Evolutionary conservation across 2,329 filamentous ascomycete species (phyloP).

Genomic region (Ophiostoma angusticollis): DNA sequence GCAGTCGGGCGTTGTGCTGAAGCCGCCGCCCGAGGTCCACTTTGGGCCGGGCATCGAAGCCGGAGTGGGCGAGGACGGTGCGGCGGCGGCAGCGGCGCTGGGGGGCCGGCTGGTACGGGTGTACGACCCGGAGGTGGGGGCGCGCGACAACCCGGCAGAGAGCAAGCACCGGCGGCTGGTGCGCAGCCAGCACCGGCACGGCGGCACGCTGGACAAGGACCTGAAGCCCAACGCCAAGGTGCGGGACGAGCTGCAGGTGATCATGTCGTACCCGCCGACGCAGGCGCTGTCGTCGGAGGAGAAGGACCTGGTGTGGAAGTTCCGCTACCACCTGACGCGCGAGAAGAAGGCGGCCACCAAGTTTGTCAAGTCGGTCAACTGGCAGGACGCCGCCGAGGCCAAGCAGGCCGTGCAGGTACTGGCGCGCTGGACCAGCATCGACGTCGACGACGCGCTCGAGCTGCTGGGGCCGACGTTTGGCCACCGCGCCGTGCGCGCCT

Average conservation of each 20-base stretch:
- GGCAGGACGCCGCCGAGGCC: conserved; percentile 14
- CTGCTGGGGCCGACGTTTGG: conserved; percentile 86
- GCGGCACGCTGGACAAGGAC: conserved; percentile 89
- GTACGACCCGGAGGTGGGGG: conserved; percentile 86
- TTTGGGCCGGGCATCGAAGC: conserved; percentile 67
- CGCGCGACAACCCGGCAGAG: conserved; percentile 84
- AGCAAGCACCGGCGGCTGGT: conserved; percentile 88
- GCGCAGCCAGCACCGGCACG: conserved; percentile 77
- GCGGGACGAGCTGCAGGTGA: conserved; percentile 80
- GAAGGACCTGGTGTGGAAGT: conserved; percentile 95
- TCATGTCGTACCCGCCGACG: conserved; percentile 86
- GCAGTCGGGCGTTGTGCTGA: conserved; percentile 57
- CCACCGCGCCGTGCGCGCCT: conserved; percentile 75
- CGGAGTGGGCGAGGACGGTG: background rate
- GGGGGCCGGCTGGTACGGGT: conserved; percentile 62
- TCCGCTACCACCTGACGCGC: conserved; percentile 82
- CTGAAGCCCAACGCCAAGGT: conserved; percentile 93
- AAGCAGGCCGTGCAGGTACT: conserved; percentile 83
- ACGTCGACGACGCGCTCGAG: conserved; percentile 91
- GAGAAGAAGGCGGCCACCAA: conserved; percentile 92
- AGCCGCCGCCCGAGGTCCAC: conserved; percentile 76
- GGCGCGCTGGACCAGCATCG: conserved; percentile 89
- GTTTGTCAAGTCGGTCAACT: conserved; percentile 67
- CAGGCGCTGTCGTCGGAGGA: conserved; percentile 80
- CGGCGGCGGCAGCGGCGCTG: conserved; percentile 31